Conservation (phyloP, 805 yeast species). For the Pichia ethanolica region DNA sequence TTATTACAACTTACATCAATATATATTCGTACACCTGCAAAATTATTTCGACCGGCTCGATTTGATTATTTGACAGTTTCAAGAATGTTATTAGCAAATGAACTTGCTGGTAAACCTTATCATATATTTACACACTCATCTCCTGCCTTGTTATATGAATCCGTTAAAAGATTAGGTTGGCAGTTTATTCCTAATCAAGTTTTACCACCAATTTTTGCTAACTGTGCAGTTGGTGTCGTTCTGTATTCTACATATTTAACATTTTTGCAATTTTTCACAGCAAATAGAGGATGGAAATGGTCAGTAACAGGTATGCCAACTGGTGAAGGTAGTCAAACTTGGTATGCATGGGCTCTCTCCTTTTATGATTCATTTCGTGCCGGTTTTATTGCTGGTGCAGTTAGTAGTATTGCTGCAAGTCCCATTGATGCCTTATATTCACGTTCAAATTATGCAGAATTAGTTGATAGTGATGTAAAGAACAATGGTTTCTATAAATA, state of each 20-base stretch:
- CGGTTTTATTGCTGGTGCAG: constrained; percentile 80
- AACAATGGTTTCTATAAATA: constrained; percentile 66
- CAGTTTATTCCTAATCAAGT: constrained; percentile 75
- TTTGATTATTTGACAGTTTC: constrained; percentile 77
- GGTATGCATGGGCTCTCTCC: constrained; percentile 10
- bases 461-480: constrained; percentile 45
- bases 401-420: constrained; percentile 86
- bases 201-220: constrained; percentile 81
- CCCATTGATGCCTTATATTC: constrained; percentile 90
- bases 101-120: constrained; percentile 41
- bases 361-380: constrained; percentile 60
- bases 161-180: constrained; percentile 70
- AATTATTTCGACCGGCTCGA: constrained; percentile 83
- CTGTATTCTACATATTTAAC: constrained; percentile 76
- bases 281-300: constrained; percentile 12
- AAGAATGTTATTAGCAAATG: constrained; percentile 43
- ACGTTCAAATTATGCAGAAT: constrained; percentile 68
- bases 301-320: constrained; percentile 6
- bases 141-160: constrained; percentile 63
- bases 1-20: constrained; percentile 71
- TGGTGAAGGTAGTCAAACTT: constrained; percentile 7
- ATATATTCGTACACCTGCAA: constrained; percentile 75
- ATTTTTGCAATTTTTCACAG: constrained; percentile 34
- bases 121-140: constrained; percentile 66
- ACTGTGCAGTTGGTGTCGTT: constrained; percentile 82